These are phyloP conservation scores for Citrus medica DNA, from an alignment of 345 rosid species.

Conservation along the genomic window DNA sequence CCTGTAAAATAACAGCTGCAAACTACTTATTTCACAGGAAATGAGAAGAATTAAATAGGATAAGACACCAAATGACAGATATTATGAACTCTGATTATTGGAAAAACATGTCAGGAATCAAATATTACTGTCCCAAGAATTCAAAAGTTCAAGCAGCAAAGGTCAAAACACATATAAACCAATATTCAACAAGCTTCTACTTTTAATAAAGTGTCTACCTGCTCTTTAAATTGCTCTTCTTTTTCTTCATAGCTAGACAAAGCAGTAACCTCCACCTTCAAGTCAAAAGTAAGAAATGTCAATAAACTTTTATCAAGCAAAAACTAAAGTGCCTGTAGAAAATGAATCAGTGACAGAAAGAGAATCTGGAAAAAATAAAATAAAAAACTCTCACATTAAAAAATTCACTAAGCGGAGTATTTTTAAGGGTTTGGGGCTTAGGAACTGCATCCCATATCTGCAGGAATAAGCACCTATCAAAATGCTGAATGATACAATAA, in stretches of 20 bases:
- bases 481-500: slow-evolving; percentile 9
- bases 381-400: slow-evolving; percentile 51
- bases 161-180: background rate
- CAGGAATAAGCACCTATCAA: slow-evolving; percentile 16
- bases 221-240: slow-evolving; percentile 71
- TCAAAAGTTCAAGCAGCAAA: background rate
- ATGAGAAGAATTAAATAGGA: background rate
- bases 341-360: background rate
- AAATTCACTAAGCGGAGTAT: slow-evolving; percentile 78
- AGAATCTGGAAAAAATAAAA: background rate
- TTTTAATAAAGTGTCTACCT: slow-evolving; percentile 36
- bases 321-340: background rate
- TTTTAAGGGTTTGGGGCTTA: slow-evolving; percentile 64
- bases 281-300: slow-evolving; percentile 5
- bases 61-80: background rate
- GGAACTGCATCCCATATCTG: slow-evolving; percentile 87
- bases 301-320: slow-evolving; percentile 1
- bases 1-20: background rate
- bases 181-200: background rate
- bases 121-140: background rate
- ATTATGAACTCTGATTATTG: background rate
- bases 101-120: background rate
- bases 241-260: slow-evolving; percentile 75
- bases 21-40: background rate
- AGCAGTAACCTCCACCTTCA: slow-evolving; percentile 79